Conservation (phyloP, 192 early-diverging fungal genomes). For the Rhizophagus sp. region DNA sequence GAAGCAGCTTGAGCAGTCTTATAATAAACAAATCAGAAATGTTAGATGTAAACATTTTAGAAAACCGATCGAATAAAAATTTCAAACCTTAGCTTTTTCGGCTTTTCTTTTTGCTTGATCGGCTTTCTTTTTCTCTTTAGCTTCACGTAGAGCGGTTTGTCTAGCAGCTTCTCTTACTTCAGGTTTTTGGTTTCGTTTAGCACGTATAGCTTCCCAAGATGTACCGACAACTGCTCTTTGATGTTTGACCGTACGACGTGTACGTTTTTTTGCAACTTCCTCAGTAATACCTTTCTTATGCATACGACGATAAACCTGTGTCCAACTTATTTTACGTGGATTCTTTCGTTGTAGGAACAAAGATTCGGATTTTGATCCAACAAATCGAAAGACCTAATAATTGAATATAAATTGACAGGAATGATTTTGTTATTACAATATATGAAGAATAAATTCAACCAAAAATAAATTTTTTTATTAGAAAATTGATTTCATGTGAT, state of each 20-base stretch:
- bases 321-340: constrained; percentile 98
- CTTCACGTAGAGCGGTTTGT: constrained; percentile 76
- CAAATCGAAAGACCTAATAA: constrained; percentile 76
- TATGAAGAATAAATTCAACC: too few relatives aligned
- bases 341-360: constrained; percentile 97
- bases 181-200: constrained; percentile 96
- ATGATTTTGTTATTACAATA: neutral
- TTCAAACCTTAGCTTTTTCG: constrained; percentile 75
- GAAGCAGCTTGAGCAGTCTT: constrained; percentile 47
- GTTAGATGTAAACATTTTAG: neutral
- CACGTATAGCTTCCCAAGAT: constrained; percentile 94
- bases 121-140: constrained; percentile 93
- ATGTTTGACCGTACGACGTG: constrained; percentile 91
- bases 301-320: constrained; percentile 93
- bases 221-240: constrained; percentile 96
- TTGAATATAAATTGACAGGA: neutral
- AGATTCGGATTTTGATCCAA: constrained; percentile 96
- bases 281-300: constrained; percentile 99
- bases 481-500: too few relatives aligned
- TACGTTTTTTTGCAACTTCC: constrained; percentile 96
- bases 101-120: constrained; percentile 82
- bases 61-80: neutral
- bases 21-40: constrained; percentile 3
- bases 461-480: too few relatives aligned
- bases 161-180: constrained; percentile 92